Conservation (phyloP, 495 filamentous ascomycete species). For the Talaromyces liani region DNA sequence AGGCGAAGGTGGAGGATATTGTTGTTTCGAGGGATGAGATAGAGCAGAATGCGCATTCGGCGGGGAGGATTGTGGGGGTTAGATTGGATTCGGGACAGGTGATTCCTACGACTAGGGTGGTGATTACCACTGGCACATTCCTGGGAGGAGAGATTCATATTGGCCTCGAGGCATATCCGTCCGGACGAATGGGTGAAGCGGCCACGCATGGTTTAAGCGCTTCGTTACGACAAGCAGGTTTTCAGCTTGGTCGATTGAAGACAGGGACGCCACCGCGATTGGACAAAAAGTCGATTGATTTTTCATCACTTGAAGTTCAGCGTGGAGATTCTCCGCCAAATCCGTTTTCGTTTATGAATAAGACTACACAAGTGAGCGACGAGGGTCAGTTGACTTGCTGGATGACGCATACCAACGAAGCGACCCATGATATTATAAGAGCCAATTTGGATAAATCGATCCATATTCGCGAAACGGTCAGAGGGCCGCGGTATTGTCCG, state of each 20-base stretch:
- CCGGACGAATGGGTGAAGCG: conserved; percentile 89
- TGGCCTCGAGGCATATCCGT: conserved; percentile 73
- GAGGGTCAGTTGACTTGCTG: conserved; percentile 69
- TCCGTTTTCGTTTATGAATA: conserved; percentile 89
- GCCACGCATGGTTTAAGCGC: conserved; percentile 92
- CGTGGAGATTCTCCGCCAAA: conserved; percentile 75
- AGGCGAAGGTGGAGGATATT: conserved; percentile 89
- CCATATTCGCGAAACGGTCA: conserved; percentile 92
- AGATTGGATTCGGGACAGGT: conserved; percentile 84
- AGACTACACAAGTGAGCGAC: conserved; percentile 62
- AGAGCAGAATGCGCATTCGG: conserved; percentile 39
- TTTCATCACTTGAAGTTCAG: conserved; percentile 60
- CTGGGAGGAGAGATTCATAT: conserved; percentile 96
- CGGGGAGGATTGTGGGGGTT: conserved; percentile 77
- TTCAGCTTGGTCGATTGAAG: conserved; percentile 85
- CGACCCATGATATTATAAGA: conserved; percentile 76
- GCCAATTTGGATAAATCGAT: conserved; percentile 86
- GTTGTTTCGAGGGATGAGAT: conserved; percentile 50
- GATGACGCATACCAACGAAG: conserved; percentile 76
- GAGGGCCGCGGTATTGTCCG: conserved; percentile 90
- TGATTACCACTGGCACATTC: conserved; percentile 96
- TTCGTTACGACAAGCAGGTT: conserved; percentile 82
- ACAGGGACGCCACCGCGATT: conserved; percentile 91
- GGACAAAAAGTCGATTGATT: conserved; percentile 77
- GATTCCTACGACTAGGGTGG: conserved; percentile 68